Conservation (phyloP, 163 green algal genomes). For the Scenedesmus sp. region DNA sequence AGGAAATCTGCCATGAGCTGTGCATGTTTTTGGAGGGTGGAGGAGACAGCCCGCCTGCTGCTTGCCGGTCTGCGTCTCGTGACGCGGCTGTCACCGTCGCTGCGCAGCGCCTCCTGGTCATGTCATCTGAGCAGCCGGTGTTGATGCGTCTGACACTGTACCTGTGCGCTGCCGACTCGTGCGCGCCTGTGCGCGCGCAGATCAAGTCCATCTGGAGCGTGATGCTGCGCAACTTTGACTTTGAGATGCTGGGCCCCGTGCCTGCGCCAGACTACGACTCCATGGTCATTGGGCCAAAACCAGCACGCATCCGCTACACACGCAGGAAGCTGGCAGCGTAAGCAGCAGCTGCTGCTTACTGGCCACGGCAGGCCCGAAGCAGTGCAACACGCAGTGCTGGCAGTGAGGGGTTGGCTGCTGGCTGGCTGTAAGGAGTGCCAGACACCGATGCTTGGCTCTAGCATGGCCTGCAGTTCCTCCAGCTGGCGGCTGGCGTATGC, state of each 20-base stretch:
- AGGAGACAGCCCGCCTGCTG: not conserved
- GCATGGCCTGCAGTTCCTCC: not conserved
- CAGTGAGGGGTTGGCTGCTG: not conserved
- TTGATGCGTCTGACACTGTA: not conserved
- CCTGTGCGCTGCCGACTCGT: not conserved
- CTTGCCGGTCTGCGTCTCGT: not conserved
- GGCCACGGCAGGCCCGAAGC: not conserved
- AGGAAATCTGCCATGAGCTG: not conserved
- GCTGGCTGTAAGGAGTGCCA: not conserved
- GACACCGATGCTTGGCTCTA: not conserved
- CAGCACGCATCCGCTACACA: constrained; percentile 90
- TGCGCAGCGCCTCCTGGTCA: not conserved
- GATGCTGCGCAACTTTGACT: constrained; percentile 97
- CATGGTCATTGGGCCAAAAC: constrained; percentile 97
- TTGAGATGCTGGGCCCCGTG: constrained; percentile 96
- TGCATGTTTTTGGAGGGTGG: not conserved
- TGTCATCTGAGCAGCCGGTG: not conserved
- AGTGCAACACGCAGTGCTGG: not conserved
- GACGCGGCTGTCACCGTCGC: not conserved
- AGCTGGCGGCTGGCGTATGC: not conserved
- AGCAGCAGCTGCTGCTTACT: not conserved
- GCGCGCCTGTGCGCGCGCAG: constrained; percentile 66
- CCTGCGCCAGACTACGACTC: constrained; percentile 94
- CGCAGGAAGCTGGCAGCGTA: constrained; percentile 73
- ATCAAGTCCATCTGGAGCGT: constrained; percentile 98